Evolutionary conservation across 257 asterid genomes (phyloP).

Genomic region (Paraleonurus japonicus): DNA sequence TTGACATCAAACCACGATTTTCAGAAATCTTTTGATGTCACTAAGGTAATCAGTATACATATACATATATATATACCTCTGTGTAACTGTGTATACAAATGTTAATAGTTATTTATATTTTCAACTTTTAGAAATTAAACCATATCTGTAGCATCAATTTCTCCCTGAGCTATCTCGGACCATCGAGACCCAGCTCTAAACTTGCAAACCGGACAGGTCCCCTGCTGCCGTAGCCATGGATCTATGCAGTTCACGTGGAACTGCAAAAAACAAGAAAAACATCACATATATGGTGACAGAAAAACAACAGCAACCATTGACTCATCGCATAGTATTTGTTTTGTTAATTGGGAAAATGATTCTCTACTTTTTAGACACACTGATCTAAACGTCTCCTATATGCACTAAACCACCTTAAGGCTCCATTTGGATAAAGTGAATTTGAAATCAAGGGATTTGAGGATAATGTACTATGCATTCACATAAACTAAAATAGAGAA

Average conservation of each 20-base stretch:
- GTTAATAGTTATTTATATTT: slow-evolving; percentile 8
- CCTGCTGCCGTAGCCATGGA: slow-evolving; percentile 98
- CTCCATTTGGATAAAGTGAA: too few species aligned
- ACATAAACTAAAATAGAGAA: too few species aligned
- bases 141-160: slow-evolving; percentile 53
- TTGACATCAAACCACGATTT: background rate
- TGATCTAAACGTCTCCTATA: background rate
- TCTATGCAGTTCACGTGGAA: slow-evolving; percentile 95
- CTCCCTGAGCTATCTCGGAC: slow-evolving; percentile 56
- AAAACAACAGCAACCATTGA: background rate
- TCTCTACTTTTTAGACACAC: background rate
- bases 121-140: slow-evolving; percentile 36
- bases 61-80: slow-evolving; percentile 2
- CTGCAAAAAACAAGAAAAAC: slow-evolving; percentile 42
- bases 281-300: background rate
- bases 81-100: slow-evolving; percentile 1
- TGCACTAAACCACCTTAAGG: background rate
- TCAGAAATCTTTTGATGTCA: slow-evolving; percentile 12
- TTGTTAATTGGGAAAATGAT: background rate
- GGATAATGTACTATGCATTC: too few species aligned
- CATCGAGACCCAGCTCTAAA: slow-evolving; percentile 74
- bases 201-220: slow-evolving; percentile 98
- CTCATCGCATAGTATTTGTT: too few species aligned
- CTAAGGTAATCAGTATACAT: slow-evolving; percentile 9
- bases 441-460: too few species aligned